Evolutionary conservation across 2,329 filamentous ascomycete genomes (phyloP), one percentile per base, ranked within the genome.

Genomic region (Xylaria sp.): DNA sequence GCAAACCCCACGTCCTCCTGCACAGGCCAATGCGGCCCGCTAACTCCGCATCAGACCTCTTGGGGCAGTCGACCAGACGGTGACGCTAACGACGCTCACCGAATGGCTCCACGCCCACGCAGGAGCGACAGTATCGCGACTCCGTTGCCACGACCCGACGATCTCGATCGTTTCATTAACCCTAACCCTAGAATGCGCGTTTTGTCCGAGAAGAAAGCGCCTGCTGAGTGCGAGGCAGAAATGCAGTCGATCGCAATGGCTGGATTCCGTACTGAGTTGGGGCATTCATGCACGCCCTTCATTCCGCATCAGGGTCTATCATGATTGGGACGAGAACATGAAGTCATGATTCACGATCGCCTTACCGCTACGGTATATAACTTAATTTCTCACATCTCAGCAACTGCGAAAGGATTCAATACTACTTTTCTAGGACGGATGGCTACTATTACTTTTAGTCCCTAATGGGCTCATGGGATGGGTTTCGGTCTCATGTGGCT

Each of bases 1-100:
- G 33, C n/a, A 40, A 40, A 37, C 41, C 23, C 31, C 35, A 35
- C 35, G 1, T 19, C 33, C 40, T 41, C 43, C 17, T 23, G 19
- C 11, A 19, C 8, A 27, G 19, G 27, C 31, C 48, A 54, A 33
- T 41, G 23, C 47, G 57, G 25, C 58, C 17, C 52, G 49, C 70
- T 73, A 54, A 73, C 52, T n/a, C 6, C 29, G 47, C 60, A 43
- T 49, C 74, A 97, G 93, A 97, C 93, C 44, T 94, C 93, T 54
- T 97, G 93, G 93, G 93, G 93, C 73, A 97, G 92, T 78, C 90
- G 93, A 77, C 91, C 92, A 71, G 93, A 95, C 71, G 93, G 92
- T 73, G 93, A 97, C 77, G 85, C 90, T 68, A 90, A 96, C 77
- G 90, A 96, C 76, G 85, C 84, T 66, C 83, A 87, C 69, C 88